Percentiles rank a stretch among this genome's conserved stretches.
Evolutionary conservation across 495 filamentous ascomycete species (phyloP).

Genomic region (Friedmanniomyces simplex): DNA sequence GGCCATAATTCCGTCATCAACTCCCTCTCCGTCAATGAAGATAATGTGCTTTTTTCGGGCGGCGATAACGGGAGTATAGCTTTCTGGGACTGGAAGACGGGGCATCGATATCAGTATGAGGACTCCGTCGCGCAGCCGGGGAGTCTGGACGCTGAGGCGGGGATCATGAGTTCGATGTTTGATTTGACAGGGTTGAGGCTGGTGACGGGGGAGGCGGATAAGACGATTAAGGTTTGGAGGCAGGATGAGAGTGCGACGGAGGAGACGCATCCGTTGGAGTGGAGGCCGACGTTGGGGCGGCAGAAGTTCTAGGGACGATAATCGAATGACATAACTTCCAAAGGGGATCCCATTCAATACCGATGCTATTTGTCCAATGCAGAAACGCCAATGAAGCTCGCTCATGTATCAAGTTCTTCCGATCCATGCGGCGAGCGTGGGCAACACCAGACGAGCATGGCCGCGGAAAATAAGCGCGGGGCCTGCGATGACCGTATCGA

Average conservation of each 20-base stretch:
- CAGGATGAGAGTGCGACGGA: slow-evolving; percentile 80
- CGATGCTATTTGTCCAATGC: too few relatives aligned
- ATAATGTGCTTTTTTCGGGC: slow-evolving; percentile 90
- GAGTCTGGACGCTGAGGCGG: slow-evolving; percentile 84
- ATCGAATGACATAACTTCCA: too few relatives aligned
- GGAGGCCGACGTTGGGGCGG: slow-evolving; percentile 74
- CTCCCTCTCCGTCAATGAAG: slow-evolving; percentile 82
- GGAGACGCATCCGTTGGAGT: slow-evolving; percentile 84
- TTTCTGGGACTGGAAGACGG: slow-evolving; percentile 99
- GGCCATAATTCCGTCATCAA: slow-evolving; percentile 96
- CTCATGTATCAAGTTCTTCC: too few relatives aligned
- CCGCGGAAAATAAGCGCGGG: too few relatives aligned
- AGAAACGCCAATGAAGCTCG: too few relatives aligned
- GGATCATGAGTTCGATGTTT: slow-evolving; percentile 85
- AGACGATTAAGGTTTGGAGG: slow-evolving; percentile 98
- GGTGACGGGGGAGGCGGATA: slow-evolving; percentile 92
- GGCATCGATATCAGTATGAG: slow-evolving; percentile 74
- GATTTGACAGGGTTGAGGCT: slow-evolving; percentile 80
- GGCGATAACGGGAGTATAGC: slow-evolving; percentile 93
- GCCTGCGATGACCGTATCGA: too few relatives aligned
- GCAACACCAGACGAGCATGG: too few relatives aligned
- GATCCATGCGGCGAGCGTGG: too few relatives aligned
- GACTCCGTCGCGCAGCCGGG: slow-evolving; percentile 92
- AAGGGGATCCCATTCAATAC: too few relatives aligned
- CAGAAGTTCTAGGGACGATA: slow-evolving; percentile 50